These are phyloP conservation scores for Herpotrichia juniperi DNA, from an alignment of 2,329 filamentous ascomycete genomes.

Conservation along the genomic window DNA sequence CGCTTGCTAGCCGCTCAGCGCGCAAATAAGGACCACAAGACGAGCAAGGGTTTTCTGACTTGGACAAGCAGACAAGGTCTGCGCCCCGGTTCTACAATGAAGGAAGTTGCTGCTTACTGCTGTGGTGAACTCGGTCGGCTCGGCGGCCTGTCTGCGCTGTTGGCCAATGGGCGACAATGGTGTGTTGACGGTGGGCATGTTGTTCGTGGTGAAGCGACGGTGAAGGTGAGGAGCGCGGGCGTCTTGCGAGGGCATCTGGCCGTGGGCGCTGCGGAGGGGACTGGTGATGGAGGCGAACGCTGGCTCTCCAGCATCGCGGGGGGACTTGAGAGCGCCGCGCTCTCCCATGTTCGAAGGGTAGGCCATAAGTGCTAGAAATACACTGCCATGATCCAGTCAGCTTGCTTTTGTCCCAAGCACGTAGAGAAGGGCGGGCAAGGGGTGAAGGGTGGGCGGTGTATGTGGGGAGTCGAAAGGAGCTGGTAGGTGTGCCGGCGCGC, in stretches of 20 bases:
- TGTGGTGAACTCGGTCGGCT: constrained; percentile 60
- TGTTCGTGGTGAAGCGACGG: constrained; percentile 91
- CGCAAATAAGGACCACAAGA: constrained; percentile 1
- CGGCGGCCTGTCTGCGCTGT: constrained; percentile 59
- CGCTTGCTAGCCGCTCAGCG: neutral
- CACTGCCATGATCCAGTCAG: constrained; percentile 40
- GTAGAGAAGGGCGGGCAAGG: constrained; percentile 25
- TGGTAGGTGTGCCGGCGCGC: constrained; percentile 12
- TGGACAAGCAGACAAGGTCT: neutral
- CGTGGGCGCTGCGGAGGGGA: constrained; percentile 66
- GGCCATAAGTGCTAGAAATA: constrained; percentile 61
- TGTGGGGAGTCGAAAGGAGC: constrained; percentile 27
- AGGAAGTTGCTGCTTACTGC: constrained; percentile 52
- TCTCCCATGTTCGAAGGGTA: constrained; percentile 68
- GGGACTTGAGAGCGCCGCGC: constrained; percentile 77
- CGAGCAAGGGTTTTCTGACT: neutral
- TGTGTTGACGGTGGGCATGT: constrained; percentile 78
- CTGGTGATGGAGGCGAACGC: constrained; percentile 77
- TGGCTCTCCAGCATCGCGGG: constrained; percentile 69
- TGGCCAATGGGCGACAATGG: constrained; percentile 66
- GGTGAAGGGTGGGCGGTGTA: constrained; percentile 44
- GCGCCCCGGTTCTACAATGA: constrained; percentile 8
- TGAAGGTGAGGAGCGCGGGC: constrained; percentile 74
- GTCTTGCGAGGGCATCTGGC: constrained; percentile 69
- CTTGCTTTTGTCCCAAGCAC: constrained; percentile 18